These are phyloP conservation scores for Juglanconis juglandina DNA, from an alignment of 2,329 filamentous ascomycete species.

Conservation along the genomic window DNA sequence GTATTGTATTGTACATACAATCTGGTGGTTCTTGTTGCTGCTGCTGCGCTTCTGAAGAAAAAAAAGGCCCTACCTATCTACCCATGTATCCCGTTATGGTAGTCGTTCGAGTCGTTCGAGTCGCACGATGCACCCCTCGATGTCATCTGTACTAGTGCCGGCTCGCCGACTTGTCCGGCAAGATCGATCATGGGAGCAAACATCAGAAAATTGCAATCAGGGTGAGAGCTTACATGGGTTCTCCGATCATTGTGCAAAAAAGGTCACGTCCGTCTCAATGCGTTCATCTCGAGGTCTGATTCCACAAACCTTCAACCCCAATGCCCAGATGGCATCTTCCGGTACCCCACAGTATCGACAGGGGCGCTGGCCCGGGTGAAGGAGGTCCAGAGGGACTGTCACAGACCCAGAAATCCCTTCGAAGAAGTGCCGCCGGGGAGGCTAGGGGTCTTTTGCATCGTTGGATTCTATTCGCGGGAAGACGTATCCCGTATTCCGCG, in stretches of 20 bases:
- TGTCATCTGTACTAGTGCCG: too few relatives aligned
- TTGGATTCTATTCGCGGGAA: conserved; percentile 14
- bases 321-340: conserved; percentile 7
- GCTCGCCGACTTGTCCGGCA: not conserved
- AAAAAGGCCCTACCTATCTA: too few relatives aligned
- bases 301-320: conserved; percentile 2
- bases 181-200: not conserved
- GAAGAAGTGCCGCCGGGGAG: not conserved
- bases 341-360: conserved; percentile 1
- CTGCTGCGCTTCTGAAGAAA: too few relatives aligned
- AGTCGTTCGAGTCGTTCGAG: too few relatives aligned
- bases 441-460: not conserved
- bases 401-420: not conserved
- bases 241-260: not conserved
- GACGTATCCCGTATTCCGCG: conserved; percentile 7
- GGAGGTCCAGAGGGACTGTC: not conserved
- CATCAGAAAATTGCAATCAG: not conserved
- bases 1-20: too few relatives aligned
- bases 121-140: too few relatives aligned
- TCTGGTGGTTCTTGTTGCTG: too few relatives aligned
- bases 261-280: conserved; percentile 1
- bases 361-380: not conserved
- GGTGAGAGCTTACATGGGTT: not conserved
- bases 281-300: not conserved
- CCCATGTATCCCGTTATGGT: too few relatives aligned